Percentiles rank a stretch among this genome's conserved stretches.
Evolutionary conservation across 345 rosid genomes (phyloP).

Genomic region (Barbarea vulgaris): DNA sequence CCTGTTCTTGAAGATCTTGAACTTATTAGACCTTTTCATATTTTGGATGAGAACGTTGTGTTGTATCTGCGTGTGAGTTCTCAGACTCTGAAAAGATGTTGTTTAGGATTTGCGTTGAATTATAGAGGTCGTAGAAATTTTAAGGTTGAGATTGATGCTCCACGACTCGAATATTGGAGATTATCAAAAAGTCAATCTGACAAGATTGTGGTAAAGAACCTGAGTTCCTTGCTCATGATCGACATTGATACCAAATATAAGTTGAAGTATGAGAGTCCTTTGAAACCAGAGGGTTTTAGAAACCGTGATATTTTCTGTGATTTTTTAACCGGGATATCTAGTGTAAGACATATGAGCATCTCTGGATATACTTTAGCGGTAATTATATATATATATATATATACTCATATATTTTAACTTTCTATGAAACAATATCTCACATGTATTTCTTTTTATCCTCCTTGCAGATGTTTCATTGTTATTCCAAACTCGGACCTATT

Average conservation of each 20-base stretch:
- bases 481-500: background rate
- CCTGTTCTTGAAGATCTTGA: background rate
- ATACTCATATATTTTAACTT: no score
- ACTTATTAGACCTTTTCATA: background rate
- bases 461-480: background rate
- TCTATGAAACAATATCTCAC: no score
- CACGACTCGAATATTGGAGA: background rate
- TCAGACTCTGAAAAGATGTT: conserved; percentile 11
- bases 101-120: background rate
- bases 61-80: conserved; percentile 20
- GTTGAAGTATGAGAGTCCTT: background rate
- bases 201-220: background rate
- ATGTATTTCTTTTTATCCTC: background rate
- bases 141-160: no score
- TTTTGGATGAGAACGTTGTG: background rate
- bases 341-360: no score
- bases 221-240: background rate
- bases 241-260: no score
- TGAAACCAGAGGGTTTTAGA: background rate
- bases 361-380: no score
- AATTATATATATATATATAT: no score
- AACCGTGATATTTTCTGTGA: no score
- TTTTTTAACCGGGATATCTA: no score
- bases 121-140: background rate
- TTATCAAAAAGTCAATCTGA: no score